Conservation (phyloP, 148 eudicot species). For the Silene uniflora region DNA sequence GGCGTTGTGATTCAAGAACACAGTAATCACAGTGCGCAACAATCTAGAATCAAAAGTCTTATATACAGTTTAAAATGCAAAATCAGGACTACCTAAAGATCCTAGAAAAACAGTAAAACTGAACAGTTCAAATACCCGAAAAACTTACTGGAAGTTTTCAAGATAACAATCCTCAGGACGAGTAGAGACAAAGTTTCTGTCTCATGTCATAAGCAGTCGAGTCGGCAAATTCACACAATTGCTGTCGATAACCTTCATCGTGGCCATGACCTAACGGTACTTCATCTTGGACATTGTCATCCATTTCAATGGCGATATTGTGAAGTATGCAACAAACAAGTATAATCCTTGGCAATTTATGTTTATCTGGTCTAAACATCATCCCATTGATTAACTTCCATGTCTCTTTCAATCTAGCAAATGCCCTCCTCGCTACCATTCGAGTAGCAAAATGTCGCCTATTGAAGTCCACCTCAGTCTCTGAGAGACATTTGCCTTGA, state of each 20-base stretch:
- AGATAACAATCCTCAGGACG: constrained; percentile 34
- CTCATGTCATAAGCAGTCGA: constrained; percentile 42
- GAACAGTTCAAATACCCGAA: constrained; percentile 5
- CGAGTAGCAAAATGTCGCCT: constrained; percentile 57
- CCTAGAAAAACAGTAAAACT: constrained; percentile 1
- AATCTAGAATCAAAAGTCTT: constrained; percentile 20
- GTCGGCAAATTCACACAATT: constrained; percentile 57
- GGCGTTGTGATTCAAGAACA: not conserved
- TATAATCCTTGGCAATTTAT: constrained; percentile 73
- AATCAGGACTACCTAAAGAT: not conserved
- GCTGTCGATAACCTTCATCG: constrained; percentile 53
- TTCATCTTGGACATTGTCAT: constrained; percentile 57
- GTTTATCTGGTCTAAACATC: constrained; percentile 93
- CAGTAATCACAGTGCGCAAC: constrained; percentile 14
- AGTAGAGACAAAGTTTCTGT: constrained; percentile 48
- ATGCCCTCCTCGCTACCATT: constrained; percentile 62
- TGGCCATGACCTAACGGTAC: constrained; percentile 42
- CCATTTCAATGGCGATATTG: constrained; percentile 77
- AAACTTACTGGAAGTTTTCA: not conserved
- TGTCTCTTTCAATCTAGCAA: constrained; percentile 62
- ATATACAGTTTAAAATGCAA: constrained; percentile 24
- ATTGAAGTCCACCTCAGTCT: constrained; percentile 47
- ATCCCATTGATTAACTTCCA: constrained; percentile 77
- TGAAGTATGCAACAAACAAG: constrained; percentile 87
- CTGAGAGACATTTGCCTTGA: constrained; percentile 43